These are phyloP conservation scores for Nicotiana sylvestris DNA, from an alignment of 257 asterid species.

Conservation along the genomic window DNA sequence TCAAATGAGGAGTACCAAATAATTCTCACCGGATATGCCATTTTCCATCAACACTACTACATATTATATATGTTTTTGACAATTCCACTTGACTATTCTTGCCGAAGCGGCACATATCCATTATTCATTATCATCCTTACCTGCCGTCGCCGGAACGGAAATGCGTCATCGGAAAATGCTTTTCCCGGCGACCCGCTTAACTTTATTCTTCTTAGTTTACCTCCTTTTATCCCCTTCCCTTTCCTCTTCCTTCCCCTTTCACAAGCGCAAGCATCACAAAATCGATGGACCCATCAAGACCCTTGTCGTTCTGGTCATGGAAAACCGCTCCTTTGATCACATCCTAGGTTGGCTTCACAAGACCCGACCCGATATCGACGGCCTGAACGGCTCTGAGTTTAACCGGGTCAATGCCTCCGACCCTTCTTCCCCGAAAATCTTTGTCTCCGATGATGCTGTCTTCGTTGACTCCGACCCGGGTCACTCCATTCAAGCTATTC, in stretches of 20 bases:
- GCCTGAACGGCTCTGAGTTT: constrained; percentile 70
- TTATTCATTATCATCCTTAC: neutral
- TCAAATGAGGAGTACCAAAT: neutral
- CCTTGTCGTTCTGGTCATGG: constrained; percentile 82
- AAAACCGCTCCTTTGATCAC: constrained; percentile 94
- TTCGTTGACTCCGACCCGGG: constrained; percentile 89
- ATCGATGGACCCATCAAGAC: constrained; percentile 86
- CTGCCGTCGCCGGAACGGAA: neutral
- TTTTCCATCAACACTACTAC: neutral
- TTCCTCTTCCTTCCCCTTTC: constrained; percentile 50
- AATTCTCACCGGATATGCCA: neutral
- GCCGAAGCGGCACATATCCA: too few species aligned
- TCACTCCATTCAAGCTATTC: constrained; percentile 89
- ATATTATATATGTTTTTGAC: neutral
- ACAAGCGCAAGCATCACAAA: constrained; percentile 34
- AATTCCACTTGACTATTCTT: neutral
- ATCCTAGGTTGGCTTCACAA: constrained; percentile 79
- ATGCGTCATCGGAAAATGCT: constrained; percentile 32
- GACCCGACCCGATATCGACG: constrained; percentile 78
- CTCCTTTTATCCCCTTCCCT: constrained; percentile 36
- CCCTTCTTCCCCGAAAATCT: constrained; percentile 42
- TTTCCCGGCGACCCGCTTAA: constrained; percentile 25
- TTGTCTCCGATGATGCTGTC: constrained; percentile 59
- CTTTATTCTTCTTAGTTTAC: constrained; percentile 26
- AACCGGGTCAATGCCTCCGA: constrained; percentile 71